Evolutionary conservation across 116 monocot species (phyloP).

Genomic region (Cymodocea nodosa): DNA sequence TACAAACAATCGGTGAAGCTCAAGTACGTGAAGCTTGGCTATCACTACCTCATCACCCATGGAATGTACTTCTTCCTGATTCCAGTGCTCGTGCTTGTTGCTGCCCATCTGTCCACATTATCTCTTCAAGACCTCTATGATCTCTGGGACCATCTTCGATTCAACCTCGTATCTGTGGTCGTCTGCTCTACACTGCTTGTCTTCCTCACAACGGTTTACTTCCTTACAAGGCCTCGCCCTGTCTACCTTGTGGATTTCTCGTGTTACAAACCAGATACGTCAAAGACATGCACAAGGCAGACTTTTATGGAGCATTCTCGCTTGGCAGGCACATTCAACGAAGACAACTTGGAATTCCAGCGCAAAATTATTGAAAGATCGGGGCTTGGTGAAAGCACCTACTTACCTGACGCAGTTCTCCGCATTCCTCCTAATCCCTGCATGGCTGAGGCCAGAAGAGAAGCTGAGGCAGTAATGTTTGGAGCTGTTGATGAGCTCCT

Average conservation of each 20-base stretch:
- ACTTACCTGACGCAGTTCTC: no score
- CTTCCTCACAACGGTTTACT: conserved; percentile 56
- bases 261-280: no score
- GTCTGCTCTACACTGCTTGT: conserved; percentile 46
- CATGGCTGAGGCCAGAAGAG: conserved; percentile 56
- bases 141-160: conserved; percentile 44
- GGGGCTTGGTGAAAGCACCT: no score
- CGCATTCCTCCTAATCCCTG: background rate
- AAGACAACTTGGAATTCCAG: no score
- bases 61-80: conserved; percentile 35
- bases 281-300: no score
- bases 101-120: conserved; percentile 40
- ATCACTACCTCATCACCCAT: conserved; percentile 20
- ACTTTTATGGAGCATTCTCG: no score
- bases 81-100: background rate
- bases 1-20: conserved; percentile 74
- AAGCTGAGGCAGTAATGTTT: conserved; percentile 10
- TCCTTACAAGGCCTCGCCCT: conserved; percentile 53
- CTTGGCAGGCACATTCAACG: no score
- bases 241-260: conserved; percentile 5
- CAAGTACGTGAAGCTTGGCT: background rate
- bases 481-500: conserved; percentile 48
- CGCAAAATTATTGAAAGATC: no score
- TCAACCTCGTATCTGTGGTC: conserved; percentile 39
- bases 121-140: conserved; percentile 27